phyloP scores from a whole-genome alignment of 2,329 filamentous ascomycete genomes.

The Diaporthe aspalathi region DNA sequence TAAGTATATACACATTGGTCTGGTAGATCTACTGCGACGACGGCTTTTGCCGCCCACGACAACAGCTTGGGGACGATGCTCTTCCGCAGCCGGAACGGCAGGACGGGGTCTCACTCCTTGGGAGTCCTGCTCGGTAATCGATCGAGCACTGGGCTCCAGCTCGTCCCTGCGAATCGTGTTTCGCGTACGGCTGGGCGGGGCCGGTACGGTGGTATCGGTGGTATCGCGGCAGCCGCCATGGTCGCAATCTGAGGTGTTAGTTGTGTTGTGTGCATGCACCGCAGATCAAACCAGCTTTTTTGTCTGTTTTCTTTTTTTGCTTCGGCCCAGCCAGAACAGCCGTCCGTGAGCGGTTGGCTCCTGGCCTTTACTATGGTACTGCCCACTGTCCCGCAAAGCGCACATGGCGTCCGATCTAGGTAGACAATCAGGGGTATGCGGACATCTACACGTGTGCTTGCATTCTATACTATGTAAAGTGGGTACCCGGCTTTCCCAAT shows the following conservation, averaged over 20 bases:
- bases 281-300: slow-evolving; percentile 24
- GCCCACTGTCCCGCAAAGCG: too few species aligned
- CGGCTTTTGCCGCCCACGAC: neutral
- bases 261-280: slow-evolving; percentile 19
- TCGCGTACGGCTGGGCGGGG: slow-evolving; percentile 23
- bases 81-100: too few species aligned
- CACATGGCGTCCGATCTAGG: neutral
- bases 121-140: slow-evolving; percentile 20
- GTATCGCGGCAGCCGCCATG: slow-evolving; percentile 13
- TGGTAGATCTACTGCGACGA: neutral
- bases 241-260: slow-evolving; percentile 1
- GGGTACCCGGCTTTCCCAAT: too few species aligned
- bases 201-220: slow-evolving; percentile 1
- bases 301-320: neutral
- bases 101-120: neutral
- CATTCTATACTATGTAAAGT: too few species aligned
- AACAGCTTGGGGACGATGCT: neutral
- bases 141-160: slow-evolving; percentile 20
- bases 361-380: too few species aligned
- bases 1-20: too few species aligned
- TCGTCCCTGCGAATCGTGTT: slow-evolving; percentile 23
- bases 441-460: slow-evolving; percentile 3
- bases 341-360: slow-evolving; percentile 3
- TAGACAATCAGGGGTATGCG: neutral
- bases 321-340: neutral